Conservation (phyloP, 1,284 basidiomycete species). For the Ustilago tritici region DNA sequence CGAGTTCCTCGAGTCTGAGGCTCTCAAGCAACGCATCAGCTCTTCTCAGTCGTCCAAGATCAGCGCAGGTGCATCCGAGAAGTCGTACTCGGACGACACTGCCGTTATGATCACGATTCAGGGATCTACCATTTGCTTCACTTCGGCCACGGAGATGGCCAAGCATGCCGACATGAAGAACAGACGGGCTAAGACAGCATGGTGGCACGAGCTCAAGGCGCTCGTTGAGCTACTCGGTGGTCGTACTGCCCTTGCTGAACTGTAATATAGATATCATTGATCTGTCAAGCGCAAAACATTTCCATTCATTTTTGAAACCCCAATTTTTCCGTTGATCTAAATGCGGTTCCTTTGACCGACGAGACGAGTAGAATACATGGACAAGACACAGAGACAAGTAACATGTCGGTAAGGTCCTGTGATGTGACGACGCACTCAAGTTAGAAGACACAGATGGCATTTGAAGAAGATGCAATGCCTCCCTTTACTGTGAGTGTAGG, state of each 20-base stretch:
- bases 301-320: background rate
- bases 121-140: conserved; percentile 81
- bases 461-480: conserved; percentile 46
- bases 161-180: conserved; percentile 89
- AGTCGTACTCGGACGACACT: conserved; percentile 72
- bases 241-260: conserved; percentile 44
- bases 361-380: background rate
- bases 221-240: conserved; percentile 62
- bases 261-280: conserved; percentile 15
- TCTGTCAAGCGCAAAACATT: background rate
- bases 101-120: conserved; percentile 93
- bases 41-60: conserved; percentile 41
- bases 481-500: conserved; percentile 38
- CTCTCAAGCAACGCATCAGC: conserved; percentile 69
- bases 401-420: background rate
- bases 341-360: background rate
- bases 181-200: conserved; percentile 81
- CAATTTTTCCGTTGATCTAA: background rate
- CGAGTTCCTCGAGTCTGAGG: conserved; percentile 89
- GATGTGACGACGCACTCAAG: background rate
- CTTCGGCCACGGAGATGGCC: conserved; percentile 85
- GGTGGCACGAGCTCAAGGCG: conserved; percentile 77
- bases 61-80: conserved; percentile 70
- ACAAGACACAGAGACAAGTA: background rate
- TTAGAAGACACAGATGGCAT: conserved; percentile 50